These are phyloP conservation scores for Candida nitratophila DNA, from an alignment of 805 yeast genomes.

Conservation along the genomic window DNA sequence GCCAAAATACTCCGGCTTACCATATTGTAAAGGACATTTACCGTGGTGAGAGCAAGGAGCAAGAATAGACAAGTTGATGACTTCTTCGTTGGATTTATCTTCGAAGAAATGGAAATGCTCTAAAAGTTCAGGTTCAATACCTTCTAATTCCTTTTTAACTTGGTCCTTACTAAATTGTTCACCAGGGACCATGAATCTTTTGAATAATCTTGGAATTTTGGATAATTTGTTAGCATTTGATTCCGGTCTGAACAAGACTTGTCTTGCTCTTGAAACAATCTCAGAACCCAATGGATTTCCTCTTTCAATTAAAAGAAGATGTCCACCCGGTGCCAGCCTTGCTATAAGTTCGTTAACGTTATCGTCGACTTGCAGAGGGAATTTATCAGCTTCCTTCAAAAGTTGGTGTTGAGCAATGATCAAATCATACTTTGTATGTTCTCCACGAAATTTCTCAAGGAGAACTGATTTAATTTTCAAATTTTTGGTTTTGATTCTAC, in stretches of 20 bases:
- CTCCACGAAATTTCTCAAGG: slow-evolving; percentile 43
- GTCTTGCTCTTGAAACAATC: slow-evolving; percentile 82
- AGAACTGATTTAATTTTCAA: slow-evolving; percentile 51
- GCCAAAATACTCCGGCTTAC: slow-evolving; percentile 60
- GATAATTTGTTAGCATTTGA: slow-evolving; percentile 45
- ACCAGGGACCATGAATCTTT: slow-evolving; percentile 35
- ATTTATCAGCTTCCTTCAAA: slow-evolving; percentile 47
- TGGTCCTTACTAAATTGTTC: slow-evolving; percentile 5
- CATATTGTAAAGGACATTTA: slow-evolving; percentile 77
- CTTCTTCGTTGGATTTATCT: slow-evolving; percentile 8
- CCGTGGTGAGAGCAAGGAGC: slow-evolving; percentile 93
- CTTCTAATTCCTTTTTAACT: slow-evolving; percentile 18
- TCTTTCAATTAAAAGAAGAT: slow-evolving; percentile 72
- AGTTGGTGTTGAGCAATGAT: slow-evolving; percentile 81
- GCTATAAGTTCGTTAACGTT: slow-evolving; percentile 52
- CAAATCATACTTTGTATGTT: slow-evolving; percentile 57
- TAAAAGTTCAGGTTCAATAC: slow-evolving; percentile 20
- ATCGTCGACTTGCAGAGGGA: slow-evolving; percentile 69
- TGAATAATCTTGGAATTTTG: slow-evolving; percentile 65
- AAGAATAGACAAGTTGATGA: slow-evolving; percentile 52
- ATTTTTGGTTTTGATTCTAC: slow-evolving; percentile 49
- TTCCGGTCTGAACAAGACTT: slow-evolving; percentile 83
- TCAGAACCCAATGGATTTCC: slow-evolving; percentile 92
- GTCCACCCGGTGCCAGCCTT: slow-evolving; percentile 71
- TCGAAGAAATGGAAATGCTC: slow-evolving; percentile 16